Evolutionary conservation across 2,329 filamentous ascomycete species (phyloP), one percentile per base, ranked within the genome.

Genomic region (Fusarium compactum): DNA sequence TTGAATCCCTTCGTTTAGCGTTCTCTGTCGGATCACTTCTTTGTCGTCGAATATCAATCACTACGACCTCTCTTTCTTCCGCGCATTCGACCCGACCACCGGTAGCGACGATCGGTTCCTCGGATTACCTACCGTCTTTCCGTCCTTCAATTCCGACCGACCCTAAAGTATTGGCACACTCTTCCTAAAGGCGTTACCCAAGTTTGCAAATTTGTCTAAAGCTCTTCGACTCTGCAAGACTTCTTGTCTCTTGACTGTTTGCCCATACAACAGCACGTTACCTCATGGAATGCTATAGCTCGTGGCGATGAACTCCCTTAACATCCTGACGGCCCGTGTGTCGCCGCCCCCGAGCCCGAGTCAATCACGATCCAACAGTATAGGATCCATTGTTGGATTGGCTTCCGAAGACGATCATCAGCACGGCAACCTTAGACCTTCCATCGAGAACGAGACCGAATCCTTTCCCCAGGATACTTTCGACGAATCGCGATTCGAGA

Each of bases 241-340:
- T 30, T 58, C 29, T 66, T 18, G 25, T 48, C 51, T 54, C 32
- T 52, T 52, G 50, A 38, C 30, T 27, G 32, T 52, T 52, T 15
- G 24, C 20, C 32, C 32, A 15, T 34, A 52, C n/a, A 48, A 38
- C 40, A 48, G 46, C 40, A 58, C 63, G 22, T 65, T 70, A 70
- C 74, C 78, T 83, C 82, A 88, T 90, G 88, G 88, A 86, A 85
- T 82, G 80, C 80, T 80, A 76, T 80, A 80, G 76, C 75, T 78
- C 76, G 81, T 82, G 85, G 92, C 87, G 83, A 98, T 98, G 95
- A 98, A 98, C 90, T 97, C 95, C 77, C 86, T 97, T 85, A 97
- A 96, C 84, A 93, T 97, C 81, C 89, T 98, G 80, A 96, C 94
- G 78, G 90, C 93, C 80, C 91, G 92, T 83, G 92, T 95, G 80